Evolutionary conservation across 371 early-diverging fungal genomes (phyloP).

Genomic region (Lichtheimia ramosa): DNA sequence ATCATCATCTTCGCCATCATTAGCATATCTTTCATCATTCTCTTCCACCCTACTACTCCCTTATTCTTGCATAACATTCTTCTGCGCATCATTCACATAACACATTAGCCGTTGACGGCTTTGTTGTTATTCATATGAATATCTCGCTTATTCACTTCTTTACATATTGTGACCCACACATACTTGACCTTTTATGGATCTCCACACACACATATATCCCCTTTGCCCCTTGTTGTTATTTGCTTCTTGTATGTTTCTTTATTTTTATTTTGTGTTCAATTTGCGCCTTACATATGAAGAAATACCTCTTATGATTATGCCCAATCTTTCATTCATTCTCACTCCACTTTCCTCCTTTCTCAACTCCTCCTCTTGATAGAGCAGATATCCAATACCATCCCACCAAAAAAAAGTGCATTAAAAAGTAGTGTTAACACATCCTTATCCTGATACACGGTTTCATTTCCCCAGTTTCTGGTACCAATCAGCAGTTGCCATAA

Average conservation of each 20-base stretch:
- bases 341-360: neutral
- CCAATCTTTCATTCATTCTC: neutral
- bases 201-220: neutral
- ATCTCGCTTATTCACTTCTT: neutral
- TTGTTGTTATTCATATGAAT: constrained; percentile 1
- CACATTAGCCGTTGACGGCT: neutral
- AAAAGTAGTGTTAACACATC: too few species aligned
- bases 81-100: neutral
- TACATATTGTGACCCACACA: constrained; percentile 6
- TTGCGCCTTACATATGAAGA: neutral
- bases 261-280: neutral
- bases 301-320: neutral
- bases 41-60: too few species aligned
- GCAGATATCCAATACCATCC: neutral
- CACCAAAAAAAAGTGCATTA: neutral
- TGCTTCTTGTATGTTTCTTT: neutral
- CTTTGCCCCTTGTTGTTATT: neutral
- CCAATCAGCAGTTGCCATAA: too few species aligned
- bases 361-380: neutral
- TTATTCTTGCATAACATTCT: neutral
- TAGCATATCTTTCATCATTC: too few species aligned
- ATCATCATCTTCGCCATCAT: neutral
- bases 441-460: too few species aligned
- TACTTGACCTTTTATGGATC: neutral
- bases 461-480: too few species aligned